Conservation (phyloP, 345 rosid genomes). For the Pugionium dolabratum region DNA sequence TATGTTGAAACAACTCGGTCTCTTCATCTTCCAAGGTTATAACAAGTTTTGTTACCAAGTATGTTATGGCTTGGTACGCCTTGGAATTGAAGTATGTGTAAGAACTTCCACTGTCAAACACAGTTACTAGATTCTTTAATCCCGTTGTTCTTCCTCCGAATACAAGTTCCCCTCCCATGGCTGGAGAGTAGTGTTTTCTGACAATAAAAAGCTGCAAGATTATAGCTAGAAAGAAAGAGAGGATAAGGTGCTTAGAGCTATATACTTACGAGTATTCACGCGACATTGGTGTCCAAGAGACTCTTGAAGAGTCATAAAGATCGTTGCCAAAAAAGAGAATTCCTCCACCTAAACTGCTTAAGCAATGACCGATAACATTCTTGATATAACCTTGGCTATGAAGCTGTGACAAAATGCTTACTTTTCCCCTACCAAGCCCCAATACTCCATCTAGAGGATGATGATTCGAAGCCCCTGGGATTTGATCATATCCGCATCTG, state of each 20-base stretch:
- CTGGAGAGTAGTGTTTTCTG: conserved; percentile 87
- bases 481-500: conserved; percentile 93
- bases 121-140: conserved; percentile 48
- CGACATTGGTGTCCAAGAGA: conserved; percentile 82
- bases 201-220: conserved; percentile 13
- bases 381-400: conserved; percentile 58
- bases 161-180: conserved; percentile 65
- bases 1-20: neutral
- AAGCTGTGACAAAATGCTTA: conserved; percentile 84
- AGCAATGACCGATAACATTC: conserved; percentile 85
- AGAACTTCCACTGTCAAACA: conserved; percentile 91
- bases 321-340: conserved; percentile 83
- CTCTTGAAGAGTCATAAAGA: conserved; percentile 63
- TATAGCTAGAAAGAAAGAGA: conserved; percentile 2
- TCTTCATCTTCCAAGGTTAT: neutral
- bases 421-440: conserved; percentile 90
- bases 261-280: conserved; percentile 50
- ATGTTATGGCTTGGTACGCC: conserved; percentile 57
- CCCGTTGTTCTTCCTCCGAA: conserved; percentile 67
- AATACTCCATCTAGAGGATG: conserved; percentile 93
- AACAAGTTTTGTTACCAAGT: conserved; percentile 46
- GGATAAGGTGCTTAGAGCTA: neutral
- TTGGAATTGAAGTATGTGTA: conserved; percentile 73
- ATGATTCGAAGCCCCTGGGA: conserved; percentile 57
- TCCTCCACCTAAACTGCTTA: conserved; percentile 84